Evolutionary conservation across 2,329 filamentous ascomycete genomes (phyloP).

Genomic region (Ilyonectria sp.): DNA sequence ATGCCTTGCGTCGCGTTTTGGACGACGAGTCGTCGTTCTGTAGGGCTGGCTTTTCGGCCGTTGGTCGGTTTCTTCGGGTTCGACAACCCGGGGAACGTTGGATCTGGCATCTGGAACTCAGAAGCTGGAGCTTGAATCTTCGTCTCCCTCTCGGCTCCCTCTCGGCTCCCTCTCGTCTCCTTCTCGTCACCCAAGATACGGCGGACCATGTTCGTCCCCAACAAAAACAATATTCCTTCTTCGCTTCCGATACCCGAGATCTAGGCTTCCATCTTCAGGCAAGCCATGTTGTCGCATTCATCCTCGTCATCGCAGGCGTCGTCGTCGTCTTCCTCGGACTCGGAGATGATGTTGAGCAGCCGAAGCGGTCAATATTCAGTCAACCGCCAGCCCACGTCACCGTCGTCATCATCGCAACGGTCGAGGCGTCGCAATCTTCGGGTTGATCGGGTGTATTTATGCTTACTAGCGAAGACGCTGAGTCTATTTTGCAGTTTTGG

Average conservation of each 20-base stretch:
- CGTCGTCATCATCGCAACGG: conserved; percentile 4
- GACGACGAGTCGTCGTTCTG: neutral
- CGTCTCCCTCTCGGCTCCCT: neutral
- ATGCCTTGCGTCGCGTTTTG: conserved; percentile 2
- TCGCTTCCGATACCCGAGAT: neutral
- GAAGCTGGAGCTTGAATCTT: neutral
- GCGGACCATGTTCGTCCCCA: neutral
- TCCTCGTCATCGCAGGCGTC: neutral
- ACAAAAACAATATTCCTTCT: neutral
- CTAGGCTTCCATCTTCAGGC: conserved; percentile 1
- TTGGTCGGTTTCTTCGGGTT: neutral
- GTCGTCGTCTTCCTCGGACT: neutral
- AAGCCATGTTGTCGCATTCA: neutral
- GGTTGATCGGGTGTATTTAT: neutral
- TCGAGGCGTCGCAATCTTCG: neutral
- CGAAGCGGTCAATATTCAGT: neutral
- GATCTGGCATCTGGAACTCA: neutral
- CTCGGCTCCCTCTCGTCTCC: neutral
- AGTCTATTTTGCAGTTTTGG: conserved; percentile 1
- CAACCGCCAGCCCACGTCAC: conserved; percentile 17
- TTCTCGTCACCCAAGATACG: neutral
- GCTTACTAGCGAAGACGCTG: neutral
- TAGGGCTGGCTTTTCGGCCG: conserved; percentile 11
- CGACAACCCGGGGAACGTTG: neutral
- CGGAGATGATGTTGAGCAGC: neutral